Percentiles rank a stretch among this genome's conserved stretches.
Conservation (phyloP, 2,329 filamentous ascomycete species). For the Phaeomoniella chlamydospora region DNA sequence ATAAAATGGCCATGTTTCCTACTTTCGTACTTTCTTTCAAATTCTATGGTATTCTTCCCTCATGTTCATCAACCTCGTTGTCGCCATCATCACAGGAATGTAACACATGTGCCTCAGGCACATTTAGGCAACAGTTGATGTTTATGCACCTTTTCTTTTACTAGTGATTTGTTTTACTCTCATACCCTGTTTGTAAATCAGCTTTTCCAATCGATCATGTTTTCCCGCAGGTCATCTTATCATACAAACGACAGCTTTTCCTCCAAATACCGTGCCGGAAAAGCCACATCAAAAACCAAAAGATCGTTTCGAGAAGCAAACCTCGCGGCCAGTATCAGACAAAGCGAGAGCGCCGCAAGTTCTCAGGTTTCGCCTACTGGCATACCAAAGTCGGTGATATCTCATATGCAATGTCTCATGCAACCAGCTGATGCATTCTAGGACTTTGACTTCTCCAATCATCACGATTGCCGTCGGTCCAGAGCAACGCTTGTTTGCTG, state of each 20-base stretch:
- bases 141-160: neutral
- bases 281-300: constrained; percentile 19
- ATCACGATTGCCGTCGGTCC: constrained; percentile 69
- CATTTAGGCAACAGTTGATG: neutral
- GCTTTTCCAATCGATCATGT: neutral
- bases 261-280: constrained; percentile 25
- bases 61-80: too few relatives aligned
- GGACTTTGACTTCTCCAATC: constrained; percentile 50
- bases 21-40: neutral
- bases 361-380: constrained; percentile 6
- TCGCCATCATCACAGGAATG: neutral
- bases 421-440: constrained; percentile 17
- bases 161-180: too few relatives aligned
- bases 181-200: too few relatives aligned
- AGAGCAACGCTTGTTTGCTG: constrained; percentile 76
- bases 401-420: too few relatives aligned
- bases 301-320: constrained; percentile 17
- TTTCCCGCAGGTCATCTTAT: neutral
- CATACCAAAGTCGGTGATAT: constrained; percentile 2
- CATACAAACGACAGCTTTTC: constrained; percentile 19
- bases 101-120: neutral
- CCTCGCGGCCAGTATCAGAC: constrained; percentile 8
- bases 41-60: neutral
- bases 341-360: constrained; percentile 6
- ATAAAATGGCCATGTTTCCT: neutral